A percentile compares a stretch with the other conserved stretches of the same genome.
These are phyloP conservation scores for Diaporthe caulivora DNA, from an alignment of 2,329 filamentous ascomycete genomes.

Conservation along the genomic window DNA sequence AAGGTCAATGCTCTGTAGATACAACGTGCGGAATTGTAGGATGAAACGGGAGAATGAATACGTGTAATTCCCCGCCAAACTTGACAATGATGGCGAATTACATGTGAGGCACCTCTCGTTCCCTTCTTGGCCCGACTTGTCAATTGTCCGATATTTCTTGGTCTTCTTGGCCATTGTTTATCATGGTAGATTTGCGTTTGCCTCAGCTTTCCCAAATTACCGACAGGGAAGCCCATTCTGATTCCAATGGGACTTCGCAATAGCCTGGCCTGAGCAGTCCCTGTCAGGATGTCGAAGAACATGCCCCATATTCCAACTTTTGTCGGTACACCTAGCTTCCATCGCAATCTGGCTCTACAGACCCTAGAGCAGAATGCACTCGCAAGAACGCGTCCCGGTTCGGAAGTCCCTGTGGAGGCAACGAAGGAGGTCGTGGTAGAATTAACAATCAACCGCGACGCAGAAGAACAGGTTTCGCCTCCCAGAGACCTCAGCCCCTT, in stretches of 20 bases:
- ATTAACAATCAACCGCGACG: background rate
- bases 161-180: background rate
- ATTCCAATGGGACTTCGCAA: background rate
- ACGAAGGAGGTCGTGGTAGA: background rate
- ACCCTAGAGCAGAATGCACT: background rate
- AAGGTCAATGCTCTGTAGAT: constrained; percentile 24
- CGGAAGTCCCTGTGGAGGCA: background rate
- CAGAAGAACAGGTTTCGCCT: background rate
- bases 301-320: background rate
- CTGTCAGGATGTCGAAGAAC: background rate
- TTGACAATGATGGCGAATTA: background rate
- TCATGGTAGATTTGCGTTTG: background rate
- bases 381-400: background rate
- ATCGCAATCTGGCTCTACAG: background rate
- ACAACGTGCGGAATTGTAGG: background rate
- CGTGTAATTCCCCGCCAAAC: background rate
- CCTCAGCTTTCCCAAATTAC: too few relatives aligned
- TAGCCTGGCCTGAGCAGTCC: background rate
- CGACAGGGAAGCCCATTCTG: too few relatives aligned
- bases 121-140: background rate
- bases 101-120: background rate
- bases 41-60: background rate
- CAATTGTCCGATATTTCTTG: background rate
- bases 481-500: background rate
- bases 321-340: constrained; percentile 28